These are phyloP conservation scores for Aspergillus fischeri DNA, from an alignment of 2,329 filamentous ascomycete genomes.

Conservation along the genomic window DNA sequence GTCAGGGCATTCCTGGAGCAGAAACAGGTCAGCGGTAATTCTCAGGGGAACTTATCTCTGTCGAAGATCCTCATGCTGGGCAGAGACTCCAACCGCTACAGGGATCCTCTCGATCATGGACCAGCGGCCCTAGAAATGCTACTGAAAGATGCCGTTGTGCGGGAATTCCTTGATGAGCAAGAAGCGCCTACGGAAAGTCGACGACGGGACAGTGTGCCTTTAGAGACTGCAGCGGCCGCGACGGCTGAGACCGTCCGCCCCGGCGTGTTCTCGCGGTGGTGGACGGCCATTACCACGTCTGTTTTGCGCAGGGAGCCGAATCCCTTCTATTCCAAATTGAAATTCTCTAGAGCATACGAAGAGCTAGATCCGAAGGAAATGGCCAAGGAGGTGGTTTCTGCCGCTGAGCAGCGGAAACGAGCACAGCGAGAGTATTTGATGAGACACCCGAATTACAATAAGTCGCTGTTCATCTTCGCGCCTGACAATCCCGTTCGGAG, in stretches of 20 bases:
- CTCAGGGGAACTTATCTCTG: slow-evolving; percentile 62
- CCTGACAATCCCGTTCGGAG: slow-evolving; percentile 73
- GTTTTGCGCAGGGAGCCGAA: slow-evolving; percentile 74
- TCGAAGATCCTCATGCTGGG: slow-evolving; percentile 60
- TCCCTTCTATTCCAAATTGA: slow-evolving; percentile 85
- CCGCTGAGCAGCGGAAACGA: slow-evolving; percentile 74
- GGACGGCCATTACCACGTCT: slow-evolving; percentile 55
- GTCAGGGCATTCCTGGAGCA: slow-evolving; percentile 91
- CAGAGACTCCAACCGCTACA: slow-evolving; percentile 57
- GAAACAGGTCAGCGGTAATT: slow-evolving; percentile 71
- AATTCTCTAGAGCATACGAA: slow-evolving; percentile 67
- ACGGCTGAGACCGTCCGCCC: slow-evolving; percentile 47
- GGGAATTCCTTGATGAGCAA: slow-evolving; percentile 84
- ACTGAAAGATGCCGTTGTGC: slow-evolving; percentile 90
- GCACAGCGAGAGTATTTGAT: slow-evolving; percentile 88
- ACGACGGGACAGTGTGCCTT: slow-evolving; percentile 26
- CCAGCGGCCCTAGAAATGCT: slow-evolving; percentile 93
- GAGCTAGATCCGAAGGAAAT: slow-evolving; percentile 79
- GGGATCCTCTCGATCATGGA: slow-evolving; percentile 86
- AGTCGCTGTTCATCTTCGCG: slow-evolving; percentile 79
- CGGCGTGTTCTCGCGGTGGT: slow-evolving; percentile 57
- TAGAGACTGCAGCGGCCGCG: slow-evolving; percentile 19
- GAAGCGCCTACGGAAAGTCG: slow-evolving; percentile 31
- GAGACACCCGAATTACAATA: slow-evolving; percentile 87
- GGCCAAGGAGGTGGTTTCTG: slow-evolving; percentile 84